Percentiles rank a stretch among this genome's conserved stretches.
These are phyloP conservation scores for Casuarina equisetifolia DNA, from an alignment of 306 rosid species.

Conservation along the genomic window DNA sequence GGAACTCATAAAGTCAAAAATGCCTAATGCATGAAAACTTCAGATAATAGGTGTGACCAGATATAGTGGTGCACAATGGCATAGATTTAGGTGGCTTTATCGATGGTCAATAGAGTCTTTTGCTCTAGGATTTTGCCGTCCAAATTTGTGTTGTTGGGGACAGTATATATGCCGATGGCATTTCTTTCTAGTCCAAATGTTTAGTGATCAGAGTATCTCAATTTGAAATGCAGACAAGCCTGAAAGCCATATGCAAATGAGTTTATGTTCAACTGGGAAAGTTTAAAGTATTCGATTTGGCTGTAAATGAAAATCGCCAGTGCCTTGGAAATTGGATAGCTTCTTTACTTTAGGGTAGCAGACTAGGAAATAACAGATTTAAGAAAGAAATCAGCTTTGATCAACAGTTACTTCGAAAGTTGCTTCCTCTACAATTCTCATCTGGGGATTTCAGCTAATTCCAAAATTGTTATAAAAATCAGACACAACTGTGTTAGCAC, in stretches of 20 bases:
- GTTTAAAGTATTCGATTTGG: neutral
- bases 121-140: slow-evolving; percentile 44
- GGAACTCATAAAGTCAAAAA: neutral
- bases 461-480: neutral
- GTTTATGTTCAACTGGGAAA: neutral
- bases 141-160: slow-evolving; percentile 35
- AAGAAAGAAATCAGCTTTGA: neutral
- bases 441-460: slow-evolving; percentile 21
- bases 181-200: slow-evolving; percentile 28
- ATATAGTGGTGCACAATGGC: slow-evolving; percentile 57
- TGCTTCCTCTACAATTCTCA: slow-evolving; percentile 33
- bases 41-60: slow-evolving; percentile 48
- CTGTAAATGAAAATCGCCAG: neutral
- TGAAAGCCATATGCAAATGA: neutral
- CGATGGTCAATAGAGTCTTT: slow-evolving; percentile 23
- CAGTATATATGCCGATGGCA: slow-evolving; percentile 49
- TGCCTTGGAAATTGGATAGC: neutral
- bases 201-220: slow-evolving; percentile 7
- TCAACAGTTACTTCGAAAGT: neutral
- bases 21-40: slow-evolving; percentile 41
- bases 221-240: slow-evolving; percentile 4
- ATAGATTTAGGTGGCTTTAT: slow-evolving; percentile 51
- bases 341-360: neutral
- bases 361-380: neutral
- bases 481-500: slow-evolving; percentile 2